A percentile compares a stretch with the other conserved stretches of the same genome.
Conservation (phyloP, 805 yeast species). For the Ogataea methanolica region DNA sequence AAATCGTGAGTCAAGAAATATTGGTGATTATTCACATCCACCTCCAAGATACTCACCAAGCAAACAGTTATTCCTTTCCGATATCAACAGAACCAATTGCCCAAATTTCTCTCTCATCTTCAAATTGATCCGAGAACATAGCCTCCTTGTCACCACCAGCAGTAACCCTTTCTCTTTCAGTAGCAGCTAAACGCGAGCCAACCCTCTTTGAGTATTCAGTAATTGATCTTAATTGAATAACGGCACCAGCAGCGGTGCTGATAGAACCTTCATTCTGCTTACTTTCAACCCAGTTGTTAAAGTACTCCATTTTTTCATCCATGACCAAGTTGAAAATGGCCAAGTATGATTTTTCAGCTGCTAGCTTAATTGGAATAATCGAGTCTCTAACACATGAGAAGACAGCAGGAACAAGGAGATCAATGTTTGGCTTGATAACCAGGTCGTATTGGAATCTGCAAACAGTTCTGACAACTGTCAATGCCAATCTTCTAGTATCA, state of each 20-base stretch:
- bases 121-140: slow-evolving; percentile 77
- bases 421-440: slow-evolving; percentile 49
- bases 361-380: slow-evolving; percentile 87
- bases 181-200: slow-evolving; percentile 77
- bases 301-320: slow-evolving; percentile 48
- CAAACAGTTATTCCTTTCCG: slow-evolving; percentile 13
- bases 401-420: slow-evolving; percentile 62
- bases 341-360: slow-evolving; percentile 87
- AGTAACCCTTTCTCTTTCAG: slow-evolving; percentile 80
- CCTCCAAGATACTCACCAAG: neutral
- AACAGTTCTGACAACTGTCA: slow-evolving; percentile 72
- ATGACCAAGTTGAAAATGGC: slow-evolving; percentile 69
- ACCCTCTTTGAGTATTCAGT: slow-evolving; percentile 89
- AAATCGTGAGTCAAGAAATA: too few species aligned
- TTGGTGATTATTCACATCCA: too few species aligned
- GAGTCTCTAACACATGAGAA: slow-evolving; percentile 82
- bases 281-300: slow-evolving; percentile 59
- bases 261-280: slow-evolving; percentile 34
- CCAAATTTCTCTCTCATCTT: slow-evolving; percentile 87
- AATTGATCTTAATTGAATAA: slow-evolving; percentile 64
- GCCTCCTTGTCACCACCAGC: slow-evolving; percentile 91
- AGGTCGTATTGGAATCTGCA: slow-evolving; percentile 54
- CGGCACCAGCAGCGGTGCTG: slow-evolving; percentile 40
- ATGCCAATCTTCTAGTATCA: slow-evolving; percentile 75
- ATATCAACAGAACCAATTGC: slow-evolving; percentile 71